These are phyloP conservation scores for Lachnellula subtilissima DNA, from an alignment of 2,329 filamentous ascomycete species.

Conservation along the genomic window DNA sequence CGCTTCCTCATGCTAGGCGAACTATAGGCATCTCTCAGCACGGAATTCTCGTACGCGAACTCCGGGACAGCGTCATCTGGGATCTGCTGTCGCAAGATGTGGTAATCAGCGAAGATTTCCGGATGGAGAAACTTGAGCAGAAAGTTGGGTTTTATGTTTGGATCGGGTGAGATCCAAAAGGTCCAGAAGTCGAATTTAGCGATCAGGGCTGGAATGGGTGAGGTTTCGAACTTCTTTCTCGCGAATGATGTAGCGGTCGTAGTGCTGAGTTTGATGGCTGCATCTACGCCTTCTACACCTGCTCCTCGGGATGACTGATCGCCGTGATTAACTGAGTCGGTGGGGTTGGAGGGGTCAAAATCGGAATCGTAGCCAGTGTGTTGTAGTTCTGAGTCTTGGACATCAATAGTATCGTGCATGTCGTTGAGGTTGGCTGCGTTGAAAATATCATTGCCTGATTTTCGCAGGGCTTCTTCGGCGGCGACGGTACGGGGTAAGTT, in stretches of 20 bases:
- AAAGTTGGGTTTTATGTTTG: constrained; percentile 39
- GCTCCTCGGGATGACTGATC: constrained; percentile 12
- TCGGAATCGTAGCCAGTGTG: constrained; percentile 29
- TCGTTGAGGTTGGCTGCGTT: constrained; percentile 15
- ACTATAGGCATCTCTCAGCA: constrained; percentile 47
- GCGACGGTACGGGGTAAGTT: constrained; percentile 30
- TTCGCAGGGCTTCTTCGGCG: constrained; percentile 22
- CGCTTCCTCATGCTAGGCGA: constrained; percentile 53
- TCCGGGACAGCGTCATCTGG: constrained; percentile 41
- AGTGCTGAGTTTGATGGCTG: constrained; percentile 12
- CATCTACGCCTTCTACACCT: constrained; percentile 18
- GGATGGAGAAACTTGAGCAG: constrained; percentile 52
- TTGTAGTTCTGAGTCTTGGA: constrained; percentile 27
- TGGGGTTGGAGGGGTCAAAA: constrained; percentile 22
- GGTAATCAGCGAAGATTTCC: constrained; percentile 52
- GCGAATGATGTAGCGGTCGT: constrained; percentile 7
- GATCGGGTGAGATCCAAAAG: constrained; percentile 26
- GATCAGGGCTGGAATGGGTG: constrained; percentile 16
- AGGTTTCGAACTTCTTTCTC: constrained; percentile 4
- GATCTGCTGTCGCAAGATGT: constrained; percentile 44
- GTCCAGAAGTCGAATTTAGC: constrained; percentile 24
- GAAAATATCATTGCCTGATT: constrained; percentile 13
- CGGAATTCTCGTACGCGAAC: constrained; percentile 41
- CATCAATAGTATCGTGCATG: constrained; percentile 10
- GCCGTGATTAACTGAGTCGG: constrained; percentile 17